Conservation (phyloP, 495 filamentous ascomycete genomes). For the Trichoderma gamsii region DNA sequence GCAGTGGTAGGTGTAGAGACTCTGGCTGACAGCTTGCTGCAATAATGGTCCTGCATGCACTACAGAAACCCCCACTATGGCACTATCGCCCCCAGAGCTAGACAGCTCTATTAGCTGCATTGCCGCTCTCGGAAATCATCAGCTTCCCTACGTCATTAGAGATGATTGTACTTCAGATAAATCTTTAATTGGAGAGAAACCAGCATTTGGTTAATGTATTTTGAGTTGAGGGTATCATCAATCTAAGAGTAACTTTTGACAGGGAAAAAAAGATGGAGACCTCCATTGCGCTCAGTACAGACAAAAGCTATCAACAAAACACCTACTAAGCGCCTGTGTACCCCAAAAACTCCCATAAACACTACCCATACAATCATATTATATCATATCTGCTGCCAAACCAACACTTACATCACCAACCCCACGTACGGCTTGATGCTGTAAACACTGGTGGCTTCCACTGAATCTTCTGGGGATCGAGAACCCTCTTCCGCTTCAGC, state of each 20-base stretch:
- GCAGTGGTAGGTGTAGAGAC: neutral
- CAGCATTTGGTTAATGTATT: no score
- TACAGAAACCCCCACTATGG: neutral
- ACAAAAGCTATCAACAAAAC: no score
- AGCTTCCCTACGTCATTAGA: neutral
- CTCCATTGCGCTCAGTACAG: no score
- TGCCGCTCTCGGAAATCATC: neutral
- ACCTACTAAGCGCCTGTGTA: no score
- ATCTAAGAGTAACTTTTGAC: no score
- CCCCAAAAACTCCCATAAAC: no score
- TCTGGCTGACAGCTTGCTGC: neutral
- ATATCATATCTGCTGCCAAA: no score
- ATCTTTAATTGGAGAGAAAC: no score
- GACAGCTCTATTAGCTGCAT: neutral
- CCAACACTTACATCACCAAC: constrained; percentile 57
- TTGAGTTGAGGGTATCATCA: no score
- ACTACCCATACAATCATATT: no score
- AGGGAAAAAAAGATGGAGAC: no score
- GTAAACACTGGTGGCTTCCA: constrained; percentile 98
- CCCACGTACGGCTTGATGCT: constrained; percentile 85
- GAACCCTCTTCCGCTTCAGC: constrained; percentile 61
- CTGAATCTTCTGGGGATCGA: constrained; percentile 70
- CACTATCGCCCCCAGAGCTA: neutral
- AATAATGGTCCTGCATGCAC: neutral
- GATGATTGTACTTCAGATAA: no score